Evolutionary conservation across 176 grass and related monocot genomes (phyloP).

Genomic region (Ensete glaucum): DNA sequence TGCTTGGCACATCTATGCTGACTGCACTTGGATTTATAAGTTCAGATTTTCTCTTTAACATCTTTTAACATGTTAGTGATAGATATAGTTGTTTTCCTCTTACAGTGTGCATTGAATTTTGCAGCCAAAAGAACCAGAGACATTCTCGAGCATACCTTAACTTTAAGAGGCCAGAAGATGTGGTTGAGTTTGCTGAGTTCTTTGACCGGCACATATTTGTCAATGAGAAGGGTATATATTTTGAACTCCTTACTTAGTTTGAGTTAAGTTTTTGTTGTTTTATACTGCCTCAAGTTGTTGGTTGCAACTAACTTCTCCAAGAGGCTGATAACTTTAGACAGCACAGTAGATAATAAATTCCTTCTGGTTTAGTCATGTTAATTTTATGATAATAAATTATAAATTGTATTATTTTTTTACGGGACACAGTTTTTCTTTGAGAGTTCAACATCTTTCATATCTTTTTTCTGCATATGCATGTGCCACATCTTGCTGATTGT

Average conservation of each 20-base stretch:
- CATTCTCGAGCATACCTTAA: constrained; percentile 22
- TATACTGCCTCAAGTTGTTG: too few relatives aligned
- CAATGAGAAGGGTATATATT: constrained; percentile 25
- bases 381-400: not conserved
- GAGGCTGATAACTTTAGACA: not conserved
- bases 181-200: constrained; percentile 28
- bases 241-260: not conserved
- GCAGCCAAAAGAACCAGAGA: constrained; percentile 16
- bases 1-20: not conserved
- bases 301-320: too few relatives aligned
- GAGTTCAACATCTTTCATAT: not conserved
- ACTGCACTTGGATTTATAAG: too few relatives aligned
- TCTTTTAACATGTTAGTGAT: not conserved
- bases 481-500: too few relatives aligned
- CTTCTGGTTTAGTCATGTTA: not conserved
- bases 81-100: not conserved
- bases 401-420: not conserved
- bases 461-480: too few relatives aligned
- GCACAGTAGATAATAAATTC: not conserved
- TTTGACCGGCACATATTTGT: constrained; percentile 26
- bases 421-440: not conserved
- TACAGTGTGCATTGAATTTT: not conserved
- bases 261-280: not conserved
- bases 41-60: too few relatives aligned
- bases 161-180: constrained; percentile 22